Evolutionary conservation across 148 eudicot species (phyloP), one percentile per base, ranked within the genome.

Genomic region (Vaccinium corymbosum): DNA sequence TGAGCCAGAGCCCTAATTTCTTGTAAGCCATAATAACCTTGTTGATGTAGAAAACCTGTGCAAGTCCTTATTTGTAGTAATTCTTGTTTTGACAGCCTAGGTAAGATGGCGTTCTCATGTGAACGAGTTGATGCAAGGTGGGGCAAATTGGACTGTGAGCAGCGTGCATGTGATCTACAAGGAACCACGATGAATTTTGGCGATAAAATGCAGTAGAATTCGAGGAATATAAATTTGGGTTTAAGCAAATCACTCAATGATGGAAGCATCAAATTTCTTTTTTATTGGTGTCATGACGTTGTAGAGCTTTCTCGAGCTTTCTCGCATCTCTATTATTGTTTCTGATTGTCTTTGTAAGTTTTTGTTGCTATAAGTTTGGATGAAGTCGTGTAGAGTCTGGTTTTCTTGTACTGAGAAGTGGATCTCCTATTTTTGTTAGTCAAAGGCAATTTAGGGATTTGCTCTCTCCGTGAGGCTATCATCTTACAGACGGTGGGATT

Each of bases 51-150:
- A n/a, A 62, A 62, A 62, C 68, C 27, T n/a, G 27, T n/a, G 29
- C 68, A 62, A 62, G 84, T 50, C 8, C 8, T 81, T 0, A 71
- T 61, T 35, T 81, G 4, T 27, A 14, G 25, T 59, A 48, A 11
- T 27, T 82, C 46, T 57, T 87, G 55, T 76, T 76, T 78, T 0
- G 48, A 81, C 93, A 94, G 98, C 91, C 85, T 95, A 46, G 93
- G 93, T 20, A 95, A 94, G 87, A 83, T 90, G 72, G 84, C 66
- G 14, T 95, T 95, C 84, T 92, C 93, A 9, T 93, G 98, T 59
- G 96, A 95, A 76, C 92, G 94, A 80, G 97, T 95, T 22, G 98
- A 94, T 86, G 98, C 97, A 10, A 88, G 97, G 83, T 94, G 98
- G 98, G 98, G 98, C 76, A 95, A 94, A 88, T 86, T 95, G 83